Conservation (phyloP, 345 rosid species). For the Euphorbia peplus region DNA sequence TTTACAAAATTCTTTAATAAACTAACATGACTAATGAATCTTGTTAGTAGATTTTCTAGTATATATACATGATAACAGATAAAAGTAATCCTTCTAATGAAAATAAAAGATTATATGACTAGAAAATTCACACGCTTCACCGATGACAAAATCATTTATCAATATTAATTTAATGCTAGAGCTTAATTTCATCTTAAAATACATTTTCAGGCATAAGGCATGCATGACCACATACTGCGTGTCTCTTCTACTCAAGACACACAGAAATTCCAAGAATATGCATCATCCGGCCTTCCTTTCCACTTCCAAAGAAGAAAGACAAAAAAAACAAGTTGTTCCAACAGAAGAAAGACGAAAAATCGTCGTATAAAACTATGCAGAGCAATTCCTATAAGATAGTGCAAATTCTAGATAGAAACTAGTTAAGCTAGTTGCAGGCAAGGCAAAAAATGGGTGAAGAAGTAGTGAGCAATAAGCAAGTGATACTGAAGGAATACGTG, state of each 20-base stretch:
- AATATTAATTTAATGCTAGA: too few relatives aligned
- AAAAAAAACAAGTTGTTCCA: not conserved
- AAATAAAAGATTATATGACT: not conserved
- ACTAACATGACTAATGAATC: not conserved
- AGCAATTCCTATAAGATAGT: not conserved
- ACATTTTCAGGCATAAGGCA: not conserved
- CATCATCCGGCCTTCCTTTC: not conserved
- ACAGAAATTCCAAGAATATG: too few relatives aligned
- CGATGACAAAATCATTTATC: not conserved
- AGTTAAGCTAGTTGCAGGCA: not conserved
- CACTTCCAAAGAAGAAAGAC: not conserved
- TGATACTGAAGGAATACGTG: conserved; percentile 15
- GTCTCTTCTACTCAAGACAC: not conserved
- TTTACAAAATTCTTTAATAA: not conserved
- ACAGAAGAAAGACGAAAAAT: not conserved
- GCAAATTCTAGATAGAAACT: not conserved
- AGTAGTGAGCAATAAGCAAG: conserved; percentile 15
- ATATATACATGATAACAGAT: not conserved
- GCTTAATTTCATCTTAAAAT: too few relatives aligned
- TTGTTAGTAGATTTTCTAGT: too few relatives aligned
- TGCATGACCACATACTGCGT: not conserved
- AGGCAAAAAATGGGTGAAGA: not conserved
- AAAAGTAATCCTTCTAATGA: not conserved
- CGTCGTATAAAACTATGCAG: not conserved
- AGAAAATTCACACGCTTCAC: not conserved